Evolutionary conservation across 2,329 filamentous ascomycete species (phyloP), one percentile per base, ranked within the genome.

Genomic region (Claviceps arundinis): DNA sequence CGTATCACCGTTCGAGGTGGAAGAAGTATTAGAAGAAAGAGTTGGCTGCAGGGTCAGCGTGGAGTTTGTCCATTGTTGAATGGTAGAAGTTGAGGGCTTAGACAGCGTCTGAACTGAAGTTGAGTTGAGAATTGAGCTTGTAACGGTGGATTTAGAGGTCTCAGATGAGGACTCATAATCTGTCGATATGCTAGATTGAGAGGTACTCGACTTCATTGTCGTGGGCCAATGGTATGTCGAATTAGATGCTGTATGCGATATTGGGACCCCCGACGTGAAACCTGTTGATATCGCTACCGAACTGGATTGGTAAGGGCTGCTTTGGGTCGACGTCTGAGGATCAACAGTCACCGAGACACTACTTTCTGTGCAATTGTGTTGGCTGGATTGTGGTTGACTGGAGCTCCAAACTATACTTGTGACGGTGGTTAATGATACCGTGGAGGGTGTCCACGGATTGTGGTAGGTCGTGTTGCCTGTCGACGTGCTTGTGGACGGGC

Each of bases 171-270:
- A 44, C 16, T 26, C 30, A 48, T 41, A n/a, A 30, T 22, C n/a
- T 16, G 52, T 46, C n/a, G 45, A 49, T 38, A 4, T 44, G 34
- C n/a, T 34, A 22, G 17, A 41, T 26, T 8, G 37, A 19, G 37
- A 44, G 34, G 46, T n/a, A 26, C 40, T 37, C 5, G 34, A 44
- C 5, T 37, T 30, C 1, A 42, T 19, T 34, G 19, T 46, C 42
- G 47, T 50, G 19, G 48, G 30, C 37, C 47, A 37, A 48, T 45
- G 48, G 16, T 40, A 40, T 6, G 48, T 52, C 11, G 52, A 26
- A 22, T 47, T 51, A 42, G 48, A 50, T 30, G 44, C 30, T 34
- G 47, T 30, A 34, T 50, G 19, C 17, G 50, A 38, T 11, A 46
- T 51, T 45, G 14, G 44, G 8, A 48, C 13, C 9, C 26, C 26